Base-by-base conservation (phyloP, 169 alveolate genomes). In the Perkinsus olseni region DNA sequence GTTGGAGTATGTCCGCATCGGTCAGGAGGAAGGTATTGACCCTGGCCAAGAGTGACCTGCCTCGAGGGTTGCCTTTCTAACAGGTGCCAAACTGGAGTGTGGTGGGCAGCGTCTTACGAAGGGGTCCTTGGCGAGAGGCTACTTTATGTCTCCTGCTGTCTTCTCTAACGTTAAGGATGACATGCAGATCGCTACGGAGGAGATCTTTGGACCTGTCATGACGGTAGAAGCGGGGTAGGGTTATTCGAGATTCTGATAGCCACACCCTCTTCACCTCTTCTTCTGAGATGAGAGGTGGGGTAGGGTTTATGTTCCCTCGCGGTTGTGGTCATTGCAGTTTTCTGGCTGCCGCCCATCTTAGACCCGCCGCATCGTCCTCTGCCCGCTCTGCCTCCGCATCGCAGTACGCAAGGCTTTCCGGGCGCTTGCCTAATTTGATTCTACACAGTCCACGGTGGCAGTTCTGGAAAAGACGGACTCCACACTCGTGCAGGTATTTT, bases 151-250 rank as follows among this genome's bases (percentile, higher is more conserved):
- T 74, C 96, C 98, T 10, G 96, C 98, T 28, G 92, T 97, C 37
- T 95, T 97, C 92, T 37, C 94, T 17, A 95, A 95, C 93, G 97
- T 96, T 17, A 74, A 93, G 3, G 97, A 97, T 92, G 93, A 96
- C 51, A 94, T 94, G 96, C 95, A 91, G 40, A 95, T 97, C 0
- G 96, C 97, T 0, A 95, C 92, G 93, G 97, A 97, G 93, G 98
- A 97, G 93, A 96, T 96, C 91, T 97, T 97, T 40, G 98, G 98
- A 10, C 98, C 98, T 51, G 98, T 62, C 82, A 62, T 62, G 82
- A 24, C 82, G 31, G 82, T 62, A 62, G 34, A 10, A 45, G 62
- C 24, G 62, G 62, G n/a, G n/a, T n/a, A n/a, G n/a, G n/a, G n/a
- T n/a, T n/a, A n/a, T n/a, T n/a, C n/a, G n/a, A n/a, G n/a, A n/a